Base-by-base conservation (phyloP, 1,284 basidiomycete species). In the Heterobasidion irregulare region DNA sequence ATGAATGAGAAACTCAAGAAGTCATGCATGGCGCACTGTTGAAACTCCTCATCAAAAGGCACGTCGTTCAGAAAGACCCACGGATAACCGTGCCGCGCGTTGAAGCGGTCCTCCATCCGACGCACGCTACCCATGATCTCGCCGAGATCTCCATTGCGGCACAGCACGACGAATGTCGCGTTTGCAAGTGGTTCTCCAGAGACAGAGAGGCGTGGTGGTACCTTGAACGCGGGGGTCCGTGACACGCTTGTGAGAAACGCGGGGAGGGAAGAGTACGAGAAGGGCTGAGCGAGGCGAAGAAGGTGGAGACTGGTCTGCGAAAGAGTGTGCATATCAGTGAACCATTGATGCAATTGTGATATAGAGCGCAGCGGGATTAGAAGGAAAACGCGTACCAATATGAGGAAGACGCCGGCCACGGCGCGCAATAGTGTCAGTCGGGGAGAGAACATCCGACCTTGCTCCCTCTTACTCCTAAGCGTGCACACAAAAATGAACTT, bases 41-140 rank as follows among this genome's bases (percentile, higher is more conserved):
- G 92, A 72, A 94, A 94, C 32, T 81, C 77, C 3, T 90, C 86
- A 3, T 80, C 75, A 66, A 94, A 95, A 0, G 78, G 77, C 56
- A 86, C 76, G 50, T 95, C 92, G 64, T 94, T 94, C 56, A 95
- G 74, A 71, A 95, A 90, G 43, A 92, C 85, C 64, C 90, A 94
- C 32, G 91, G 89, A 68, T 94, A 95, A 47, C 80, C 72, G 64
- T 86, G 92, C 68, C 89, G 86, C 65, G 85, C 84, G 75, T 94
- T 94, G 76, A 94, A 89, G 44, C 86, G 77, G 64, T 90, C 86
- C 68, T 91, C 88, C 69, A 87, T 77, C 67, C 89, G 86, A 67
- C 86, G 87, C 72, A 91, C 78, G 66, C 86, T 90, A 59, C 68
- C 77, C 54, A 88, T 71, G 58, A 93, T 81, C 2, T 84, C 84